phyloP scores from a whole-genome alignment of 345 rosid genomes.

The Heritiera fomes region DNA sequence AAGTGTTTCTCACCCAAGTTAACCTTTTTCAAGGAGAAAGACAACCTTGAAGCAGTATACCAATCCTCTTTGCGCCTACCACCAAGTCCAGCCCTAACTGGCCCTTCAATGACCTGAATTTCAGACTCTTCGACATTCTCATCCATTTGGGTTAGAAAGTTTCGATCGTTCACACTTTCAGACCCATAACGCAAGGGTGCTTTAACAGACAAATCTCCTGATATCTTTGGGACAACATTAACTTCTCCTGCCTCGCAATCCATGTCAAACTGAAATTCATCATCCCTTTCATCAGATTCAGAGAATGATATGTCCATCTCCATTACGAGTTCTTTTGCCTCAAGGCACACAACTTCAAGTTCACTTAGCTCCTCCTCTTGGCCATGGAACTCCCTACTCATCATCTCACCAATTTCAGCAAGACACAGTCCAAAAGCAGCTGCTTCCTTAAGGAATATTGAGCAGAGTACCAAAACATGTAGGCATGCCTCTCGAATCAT shows the following conservation, averaged over 20 bases:
- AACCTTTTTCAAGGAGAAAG: constrained; percentile 5
- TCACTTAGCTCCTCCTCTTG: constrained; percentile 95
- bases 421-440: constrained; percentile 76
- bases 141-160: constrained; percentile 53
- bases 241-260: constrained; percentile 64
- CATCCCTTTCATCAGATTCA: constrained; percentile 53
- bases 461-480: constrained; percentile 73
- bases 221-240: constrained; percentile 41
- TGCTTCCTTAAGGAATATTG: constrained; percentile 86
- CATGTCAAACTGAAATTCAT: constrained; percentile 71
- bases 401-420: constrained; percentile 98
- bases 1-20: constrained; percentile 45
- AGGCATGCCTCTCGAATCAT: constrained; percentile 96
- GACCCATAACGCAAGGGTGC: constrained; percentile 44
- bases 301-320: constrained; percentile 62
- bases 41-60: constrained; percentile 2
- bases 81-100: not conserved
- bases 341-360: constrained; percentile 81
- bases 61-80: not conserved
- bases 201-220: constrained; percentile 43
- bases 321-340: constrained; percentile 66
- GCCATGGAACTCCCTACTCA: constrained; percentile 85
- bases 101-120: constrained; percentile 48
- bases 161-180: constrained; percentile 53
- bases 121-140: constrained; percentile 31